Conservation (phyloP, 176 grass and related monocot species). For the Ensete glaucum region DNA sequence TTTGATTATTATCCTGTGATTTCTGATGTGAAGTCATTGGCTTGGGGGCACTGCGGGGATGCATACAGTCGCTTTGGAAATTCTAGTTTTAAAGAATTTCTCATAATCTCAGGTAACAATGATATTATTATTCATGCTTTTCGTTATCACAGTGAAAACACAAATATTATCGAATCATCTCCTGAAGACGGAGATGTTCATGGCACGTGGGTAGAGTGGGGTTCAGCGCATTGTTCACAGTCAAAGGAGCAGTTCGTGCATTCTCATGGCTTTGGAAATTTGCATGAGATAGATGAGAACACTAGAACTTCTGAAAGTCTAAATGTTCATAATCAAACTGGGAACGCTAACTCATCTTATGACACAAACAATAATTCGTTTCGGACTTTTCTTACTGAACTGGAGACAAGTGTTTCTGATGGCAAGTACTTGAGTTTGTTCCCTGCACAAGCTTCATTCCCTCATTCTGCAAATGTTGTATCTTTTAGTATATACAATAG, state of each 20-base stretch:
- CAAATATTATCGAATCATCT: constrained; percentile 25
- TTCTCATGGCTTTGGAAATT: not conserved
- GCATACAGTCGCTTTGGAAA: constrained; percentile 41
- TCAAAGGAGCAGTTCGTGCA: constrained; percentile 19
- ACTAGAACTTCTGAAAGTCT: not conserved
- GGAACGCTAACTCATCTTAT: constrained; percentile 15
- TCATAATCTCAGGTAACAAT: constrained; percentile 48
- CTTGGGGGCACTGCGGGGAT: constrained; percentile 65
- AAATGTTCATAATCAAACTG: not conserved
- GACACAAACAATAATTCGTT: constrained; percentile 32
- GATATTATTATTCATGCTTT: constrained; percentile 78
- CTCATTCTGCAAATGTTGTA: constrained; percentile 58
- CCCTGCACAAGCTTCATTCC: constrained; percentile 55
- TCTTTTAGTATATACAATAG: constrained; percentile 66
- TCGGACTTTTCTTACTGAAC: constrained; percentile 46
- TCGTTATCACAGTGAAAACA: constrained; percentile 28
- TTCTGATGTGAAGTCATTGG: constrained; percentile 68
- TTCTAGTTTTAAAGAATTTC: constrained; percentile 65
- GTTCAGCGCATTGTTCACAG: constrained; percentile 24
- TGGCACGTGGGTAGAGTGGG: constrained; percentile 79
- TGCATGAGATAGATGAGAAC: not conserved
- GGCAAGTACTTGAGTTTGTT: constrained; percentile 58
- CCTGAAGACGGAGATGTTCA: constrained; percentile 37
- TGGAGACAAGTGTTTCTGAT: constrained; percentile 45
- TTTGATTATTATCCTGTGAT: constrained; percentile 52